Evolutionary conservation across 257 asterid species (phyloP).

Genomic region (Solanum pinnatisectum): DNA sequence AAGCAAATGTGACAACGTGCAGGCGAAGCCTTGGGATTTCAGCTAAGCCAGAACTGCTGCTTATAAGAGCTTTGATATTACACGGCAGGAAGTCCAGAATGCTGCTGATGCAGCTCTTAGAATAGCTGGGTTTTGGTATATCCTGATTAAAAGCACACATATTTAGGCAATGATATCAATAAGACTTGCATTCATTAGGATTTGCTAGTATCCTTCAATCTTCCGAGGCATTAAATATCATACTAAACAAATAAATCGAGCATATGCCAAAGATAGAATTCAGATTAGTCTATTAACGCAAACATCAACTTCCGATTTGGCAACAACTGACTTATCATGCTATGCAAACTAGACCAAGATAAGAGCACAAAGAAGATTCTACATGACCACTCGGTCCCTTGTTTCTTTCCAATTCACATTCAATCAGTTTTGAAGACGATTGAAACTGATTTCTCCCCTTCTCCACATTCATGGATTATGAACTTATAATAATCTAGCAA

Average conservation of each 20-base stretch:
- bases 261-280: neutral
- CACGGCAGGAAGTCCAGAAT: constrained; percentile 86
- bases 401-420: neutral
- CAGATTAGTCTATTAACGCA: neutral
- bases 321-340: neutral
- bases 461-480: neutral
- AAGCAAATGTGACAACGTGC: neutral
- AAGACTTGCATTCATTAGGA: neutral
- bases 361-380: neutral
- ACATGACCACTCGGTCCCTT: neutral
- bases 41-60: constrained; percentile 1
- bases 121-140: constrained; percentile 91
- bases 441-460: neutral
- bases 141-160: constrained; percentile 28
- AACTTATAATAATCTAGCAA: neutral
- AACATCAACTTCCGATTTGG: neutral
- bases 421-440: neutral
- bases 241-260: neutral
- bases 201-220: neutral
- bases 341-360: neutral
- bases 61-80: constrained; percentile 85
- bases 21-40: neutral
- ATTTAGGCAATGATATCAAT: neutral
- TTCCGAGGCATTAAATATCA: neutral
- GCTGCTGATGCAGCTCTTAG: constrained; percentile 78